Percentiles rank a stretch among this genome's conserved stretches.
These are phyloP conservation scores for Trichosanthes truncata DNA, from an alignment of 306 rosid species.

Conservation along the genomic window DNA sequence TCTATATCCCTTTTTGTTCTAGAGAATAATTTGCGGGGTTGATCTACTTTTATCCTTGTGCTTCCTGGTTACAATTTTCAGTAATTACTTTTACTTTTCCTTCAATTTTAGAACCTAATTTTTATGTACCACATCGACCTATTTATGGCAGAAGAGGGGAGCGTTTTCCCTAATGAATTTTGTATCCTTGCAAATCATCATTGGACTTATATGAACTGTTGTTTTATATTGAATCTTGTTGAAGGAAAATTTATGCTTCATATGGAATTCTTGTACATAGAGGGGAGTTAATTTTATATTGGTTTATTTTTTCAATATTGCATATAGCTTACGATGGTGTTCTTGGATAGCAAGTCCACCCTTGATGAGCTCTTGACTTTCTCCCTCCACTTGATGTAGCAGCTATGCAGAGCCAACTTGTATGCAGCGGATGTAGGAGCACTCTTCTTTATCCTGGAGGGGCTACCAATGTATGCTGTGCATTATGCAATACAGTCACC, in stretches of 20 bases:
- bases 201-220: neutral
- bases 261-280: neutral
- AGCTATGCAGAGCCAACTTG: slow-evolving; percentile 98
- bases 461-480: slow-evolving; percentile 93
- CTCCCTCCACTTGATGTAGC: slow-evolving; percentile 17
- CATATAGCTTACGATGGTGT: neutral
- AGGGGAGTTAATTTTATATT: neutral
- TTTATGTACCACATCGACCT: neutral
- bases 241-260: neutral
- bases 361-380: neutral
- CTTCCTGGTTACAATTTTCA: neutral
- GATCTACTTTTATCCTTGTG: neutral
- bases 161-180: neutral
- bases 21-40: neutral
- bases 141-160: neutral
- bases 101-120: neutral
- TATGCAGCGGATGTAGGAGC: slow-evolving; percentile 91
- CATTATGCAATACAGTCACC: slow-evolving; percentile 71
- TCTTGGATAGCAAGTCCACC: neutral
- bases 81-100: neutral
- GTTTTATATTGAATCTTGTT: neutral
- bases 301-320: neutral
- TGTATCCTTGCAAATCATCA: neutral
- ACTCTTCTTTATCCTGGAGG: slow-evolving; percentile 88
- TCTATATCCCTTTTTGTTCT: neutral